Conservation (phyloP, 192 early-diverging fungal genomes). For the Jimgerdemannia flammicorona region DNA sequence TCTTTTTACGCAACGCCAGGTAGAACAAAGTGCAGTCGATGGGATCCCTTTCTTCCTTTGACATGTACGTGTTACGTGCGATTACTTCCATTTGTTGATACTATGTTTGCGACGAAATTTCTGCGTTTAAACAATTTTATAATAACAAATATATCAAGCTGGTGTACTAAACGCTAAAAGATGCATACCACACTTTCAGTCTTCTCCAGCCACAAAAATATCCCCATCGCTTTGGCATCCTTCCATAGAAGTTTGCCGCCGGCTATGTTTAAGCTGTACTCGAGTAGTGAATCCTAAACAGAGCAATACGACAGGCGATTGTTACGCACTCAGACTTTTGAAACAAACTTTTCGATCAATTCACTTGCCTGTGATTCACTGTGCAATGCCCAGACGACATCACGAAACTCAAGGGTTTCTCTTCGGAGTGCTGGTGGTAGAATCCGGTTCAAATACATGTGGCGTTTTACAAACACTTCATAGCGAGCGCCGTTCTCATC, state of each 20-base stretch:
- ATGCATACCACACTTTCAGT: slow-evolving; percentile 61
- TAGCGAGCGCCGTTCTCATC: slow-evolving; percentile 89
- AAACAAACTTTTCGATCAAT: too few relatives aligned
- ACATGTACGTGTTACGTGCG: slow-evolving; percentile 83
- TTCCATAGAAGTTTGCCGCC: slow-evolving; percentile 73
- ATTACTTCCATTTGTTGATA: slow-evolving; percentile 75
- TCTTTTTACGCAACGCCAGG: slow-evolving; percentile 86
- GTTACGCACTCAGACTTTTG: too few relatives aligned
- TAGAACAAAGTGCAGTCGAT: slow-evolving; percentile 86
- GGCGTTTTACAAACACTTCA: slow-evolving; percentile 66
- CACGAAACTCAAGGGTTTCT: slow-evolving; percentile 54
- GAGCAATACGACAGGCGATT: neutral
- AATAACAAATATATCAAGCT: too few relatives aligned
- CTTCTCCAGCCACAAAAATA: slow-evolving; percentile 85
- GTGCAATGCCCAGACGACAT: slow-evolving; percentile 82
- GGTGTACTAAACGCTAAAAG: neutral
- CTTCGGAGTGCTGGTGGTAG: slow-evolving; percentile 43
- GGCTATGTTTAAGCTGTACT: slow-evolving; percentile 47
- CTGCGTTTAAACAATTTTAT: neutral
- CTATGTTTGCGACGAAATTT: slow-evolving; percentile 11
- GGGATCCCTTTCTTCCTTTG: slow-evolving; percentile 78
- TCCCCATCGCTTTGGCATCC: slow-evolving; percentile 75
- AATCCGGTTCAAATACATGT: slow-evolving; percentile 55
- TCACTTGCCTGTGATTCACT: slow-evolving; percentile 80
- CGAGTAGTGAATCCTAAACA: slow-evolving; percentile 58